Percentiles rank a stretch among this genome's conserved stretches.
These are phyloP conservation scores for Metarhizium album DNA, from an alignment of 2,329 filamentous ascomycete species.

Conservation along the genomic window DNA sequence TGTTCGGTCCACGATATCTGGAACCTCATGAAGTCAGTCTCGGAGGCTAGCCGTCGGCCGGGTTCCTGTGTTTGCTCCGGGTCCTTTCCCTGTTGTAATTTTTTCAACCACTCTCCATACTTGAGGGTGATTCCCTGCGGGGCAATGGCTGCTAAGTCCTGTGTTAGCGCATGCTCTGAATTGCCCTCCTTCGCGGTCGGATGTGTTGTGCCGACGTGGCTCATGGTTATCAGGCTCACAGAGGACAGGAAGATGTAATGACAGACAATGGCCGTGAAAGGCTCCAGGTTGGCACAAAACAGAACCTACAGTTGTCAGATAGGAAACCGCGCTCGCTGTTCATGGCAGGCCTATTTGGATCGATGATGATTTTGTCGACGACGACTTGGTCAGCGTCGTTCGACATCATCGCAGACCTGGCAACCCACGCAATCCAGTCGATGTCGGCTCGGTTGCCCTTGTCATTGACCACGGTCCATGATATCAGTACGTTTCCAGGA, in stretches of 20 bases:
- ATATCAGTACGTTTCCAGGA: neutral
- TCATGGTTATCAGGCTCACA: neutral
- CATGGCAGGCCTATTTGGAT: neutral
- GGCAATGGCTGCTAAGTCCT: neutral
- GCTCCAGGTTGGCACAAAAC: neutral
- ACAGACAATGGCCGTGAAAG: neutral
- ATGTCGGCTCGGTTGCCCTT: neutral
- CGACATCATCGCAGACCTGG: neutral
- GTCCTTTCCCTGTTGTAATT: neutral
- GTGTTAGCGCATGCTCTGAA: neutral
- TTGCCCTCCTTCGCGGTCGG: too few species aligned
- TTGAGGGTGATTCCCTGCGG: neutral
- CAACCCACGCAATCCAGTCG: neutral
- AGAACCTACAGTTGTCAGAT: neutral
- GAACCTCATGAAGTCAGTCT: slow-evolving; percentile 7
- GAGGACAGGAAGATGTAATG: neutral
- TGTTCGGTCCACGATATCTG: slow-evolving; percentile 9
- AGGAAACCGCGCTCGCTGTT: neutral
- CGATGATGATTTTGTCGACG: neutral
- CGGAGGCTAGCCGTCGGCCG: neutral
- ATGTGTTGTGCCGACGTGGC: neutral
- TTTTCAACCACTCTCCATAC: neutral
- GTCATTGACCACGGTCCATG: neutral
- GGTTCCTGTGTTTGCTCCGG: neutral
- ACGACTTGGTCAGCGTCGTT: neutral